Evolutionary conservation across 2,329 filamentous ascomycete species (phyloP), one percentile per base, ranked within the genome.

Genomic region (Epichloe hybrida): DNA sequence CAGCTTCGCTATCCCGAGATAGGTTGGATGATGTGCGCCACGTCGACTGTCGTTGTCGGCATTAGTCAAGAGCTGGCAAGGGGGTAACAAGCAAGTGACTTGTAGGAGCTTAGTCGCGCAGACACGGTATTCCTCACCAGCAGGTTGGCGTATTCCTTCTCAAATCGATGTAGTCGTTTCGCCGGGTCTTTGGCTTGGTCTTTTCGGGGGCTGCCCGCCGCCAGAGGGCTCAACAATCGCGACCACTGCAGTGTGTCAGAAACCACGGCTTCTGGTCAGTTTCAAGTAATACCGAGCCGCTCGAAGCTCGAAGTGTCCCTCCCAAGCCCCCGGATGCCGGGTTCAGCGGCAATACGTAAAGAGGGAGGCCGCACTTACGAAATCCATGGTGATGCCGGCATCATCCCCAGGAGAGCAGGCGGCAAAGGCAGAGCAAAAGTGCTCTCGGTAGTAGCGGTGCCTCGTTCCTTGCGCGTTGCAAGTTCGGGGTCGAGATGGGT

Each of bases 1-100:
- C 78, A 45, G 80, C 77, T 55, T 81, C 79, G 62, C 73, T 69
- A 58, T 84, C 80, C 58, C 69, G 70, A 53, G 76, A 69, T 35
- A 84, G 70, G 64, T 81, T 83, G 54, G 77, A 74, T 15, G 77
- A 75, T 54, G 72, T 75, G 60, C 79, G 75, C 80, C 80, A 84
- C 67, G 73, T 73, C 66, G 64, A 60, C 67, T 80, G 69, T 40
- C 17, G 9, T 39, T 21, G 8, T 31, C 9, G 21, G 13, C 17
- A 12, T 46, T 46, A 46, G 44, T 34, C 41, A 37, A 23, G 35
- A n/a, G 17, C 20, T n/a, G 8, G 17, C 38, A 7, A 17, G 6
- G 7, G 9, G 11, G 3, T n/a, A 17, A 17, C 27, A 27, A 20
- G 38, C 23, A 17, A n/a, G n/a, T n/a, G n/a, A 17, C 11, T 40